A percentile compares a stretch with the other conserved stretches of the same genome.
These are phyloP conservation scores for Epichloe sibirici DNA, from an alignment of 2,329 filamentous ascomycete species.

Conservation along the genomic window DNA sequence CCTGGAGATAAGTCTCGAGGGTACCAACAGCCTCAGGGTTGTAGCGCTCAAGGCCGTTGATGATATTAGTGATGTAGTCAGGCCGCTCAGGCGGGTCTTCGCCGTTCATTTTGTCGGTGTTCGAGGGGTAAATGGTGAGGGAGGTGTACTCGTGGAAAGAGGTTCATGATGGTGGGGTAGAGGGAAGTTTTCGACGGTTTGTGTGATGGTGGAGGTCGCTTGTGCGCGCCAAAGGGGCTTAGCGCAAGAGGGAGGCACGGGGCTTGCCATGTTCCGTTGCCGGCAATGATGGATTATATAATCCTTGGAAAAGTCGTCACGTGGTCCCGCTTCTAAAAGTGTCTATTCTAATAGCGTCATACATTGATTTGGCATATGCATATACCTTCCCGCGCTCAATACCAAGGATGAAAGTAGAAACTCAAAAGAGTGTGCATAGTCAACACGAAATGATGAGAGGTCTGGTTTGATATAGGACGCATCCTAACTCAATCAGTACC, in stretches of 20 bases:
- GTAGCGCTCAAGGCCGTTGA: constrained; percentile 95
- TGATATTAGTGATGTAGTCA: constrained; percentile 82
- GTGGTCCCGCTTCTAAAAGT: constrained; percentile 18
- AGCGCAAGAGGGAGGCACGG: constrained; percentile 15
- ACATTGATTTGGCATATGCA: constrained; percentile 3
- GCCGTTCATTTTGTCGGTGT: constrained; percentile 43
- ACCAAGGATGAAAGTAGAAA: no score
- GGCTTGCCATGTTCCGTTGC: constrained; percentile 13
- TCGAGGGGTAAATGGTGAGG: constrained; percentile 11
- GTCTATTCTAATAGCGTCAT: constrained; percentile 21
- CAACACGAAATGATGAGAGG: not conserved
- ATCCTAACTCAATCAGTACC: no score
- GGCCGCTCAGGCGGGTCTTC: constrained; percentile 89
- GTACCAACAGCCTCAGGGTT: constrained; percentile 91
- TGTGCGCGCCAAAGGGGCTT: constrained; percentile 26
- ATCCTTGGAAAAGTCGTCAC: constrained; percentile 14
- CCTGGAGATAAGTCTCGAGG: constrained; percentile 87
- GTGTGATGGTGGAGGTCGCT: constrained; percentile 24
- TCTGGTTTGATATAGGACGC: not conserved
- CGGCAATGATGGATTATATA: not conserved
- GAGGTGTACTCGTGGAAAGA: constrained; percentile 15
- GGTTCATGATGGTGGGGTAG: constrained; percentile 30
- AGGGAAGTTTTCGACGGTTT: constrained; percentile 29
- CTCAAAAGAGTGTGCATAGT: not conserved
- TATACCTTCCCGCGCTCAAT: not conserved